Base-by-base conservation (phyloP, 2,329 filamentous ascomycete species). In the Xylaria polymorpha region DNA sequence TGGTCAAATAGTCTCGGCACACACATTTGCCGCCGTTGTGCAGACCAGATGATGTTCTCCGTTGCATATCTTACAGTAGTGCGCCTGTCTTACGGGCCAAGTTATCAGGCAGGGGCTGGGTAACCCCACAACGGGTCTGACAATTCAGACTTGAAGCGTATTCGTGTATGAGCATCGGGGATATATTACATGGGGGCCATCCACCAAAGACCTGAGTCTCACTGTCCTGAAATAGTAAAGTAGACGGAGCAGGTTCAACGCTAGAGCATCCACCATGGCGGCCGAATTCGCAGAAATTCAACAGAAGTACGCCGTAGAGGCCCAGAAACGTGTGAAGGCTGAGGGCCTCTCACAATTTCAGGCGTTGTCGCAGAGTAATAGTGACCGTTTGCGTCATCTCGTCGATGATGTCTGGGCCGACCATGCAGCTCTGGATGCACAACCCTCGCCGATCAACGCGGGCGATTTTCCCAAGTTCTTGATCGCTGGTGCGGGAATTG, bases 331-430 rank as follows among this genome's bases (percentile, higher is more conserved):
- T 7, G 44, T 74, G 25, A 75, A 76, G n/a, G 60, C 74, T 12
- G 76, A 78, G 18, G 76, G 76, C 15, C 20, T 66, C n/a, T 61
- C 60, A 9, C 77, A 78, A 61, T 78, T 73, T 41, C 59, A 76
- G 46, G 41, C 56, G 8, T 61, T 78, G 12, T 32, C 64, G 20
- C n/a, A 72, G 15, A 77, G 76, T 67, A 64, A 72, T n/a, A 72
- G 65, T 3, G 76, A 76, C 8, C 73, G 74, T 20, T 70, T 78
- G 44, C 76, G 77, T 4, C 76, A 77, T 44, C 68, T 78, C 8
- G 74, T 61, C 9, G 76, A 77, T 53, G 77, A 78, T 64, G 68
- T 74, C 22, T 78, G 75, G 74, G 76, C 76, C 3, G 74, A 77
- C 56, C 77, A 78, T 61, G 74, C 70, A 3, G 74, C 75, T 32